Base-by-base conservation (phyloP, 169 alveolate species). In the Cryptosporidium andersoni region DNA sequence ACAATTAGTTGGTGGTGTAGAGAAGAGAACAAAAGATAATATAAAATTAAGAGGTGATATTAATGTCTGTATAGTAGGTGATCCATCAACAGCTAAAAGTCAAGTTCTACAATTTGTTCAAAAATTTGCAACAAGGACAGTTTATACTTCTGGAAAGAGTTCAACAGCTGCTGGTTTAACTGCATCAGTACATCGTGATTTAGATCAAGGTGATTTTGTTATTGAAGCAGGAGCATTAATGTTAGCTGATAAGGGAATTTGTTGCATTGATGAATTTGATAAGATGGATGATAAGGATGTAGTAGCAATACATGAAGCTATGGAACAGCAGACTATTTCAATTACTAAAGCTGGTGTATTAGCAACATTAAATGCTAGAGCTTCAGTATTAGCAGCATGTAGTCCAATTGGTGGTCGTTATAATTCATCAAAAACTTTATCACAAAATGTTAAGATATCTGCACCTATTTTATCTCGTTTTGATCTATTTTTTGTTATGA, bases 271-370 rank as follows among this genome's bases (percentile, higher is more conserved):
- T 89, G 99, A 97, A 89, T 97, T 97, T 82, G 99, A 97, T 82
- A 97, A 97, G 81, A 97, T 97, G 99, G 98, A 95, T 68, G 95
- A 91, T 12, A 95, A 93, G 53, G 99, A 97, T 81, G 91, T 97
- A 89, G 99, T 96, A n/a, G 98, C 99, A n/a, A 97, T 97, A 47
- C 99, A 97, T 89, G 99, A 97, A 89, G 99, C 99, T 49, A 97
- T 97, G 99, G 99, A 97, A 88, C 98, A 97, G 88, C 97, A 97
- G 92, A 97, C 99, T 11, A 96, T 97, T 9, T 95, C 98, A 14
- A 95, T 97, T 34, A 96, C 99, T 49, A 97, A 97, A 89, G 99
- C 99, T 11, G 99, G 99, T 48, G 96, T 97, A 4, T 97, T 96
- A 66, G 99, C 99, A 16, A 96, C 99, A n/a, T 90, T 97, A 45